Base-by-base conservation (phyloP, 768 basidiomycete species). In the Exsudoporus frostii region DNA sequence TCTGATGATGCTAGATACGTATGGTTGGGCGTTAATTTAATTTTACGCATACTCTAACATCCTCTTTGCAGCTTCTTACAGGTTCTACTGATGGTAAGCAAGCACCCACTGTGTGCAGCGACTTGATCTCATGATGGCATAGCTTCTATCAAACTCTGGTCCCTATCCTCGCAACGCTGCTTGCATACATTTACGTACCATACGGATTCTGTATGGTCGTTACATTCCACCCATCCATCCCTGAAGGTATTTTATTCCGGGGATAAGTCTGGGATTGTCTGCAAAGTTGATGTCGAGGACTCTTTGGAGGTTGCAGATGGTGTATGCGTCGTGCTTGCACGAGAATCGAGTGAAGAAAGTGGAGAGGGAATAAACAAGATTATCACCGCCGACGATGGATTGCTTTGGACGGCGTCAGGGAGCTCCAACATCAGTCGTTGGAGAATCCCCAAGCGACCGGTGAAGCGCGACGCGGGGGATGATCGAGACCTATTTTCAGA, bases 101-200 rank as follows among this genome's bases (percentile, higher is more conserved):
- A 27, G n/a, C 22, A n/a, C 19, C 33, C 24, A n/a, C 19, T 39
- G 10, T 20, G 7, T 49, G 48, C 15, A 46, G 7, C 39, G 24
- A 7, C 24, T 49, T 49, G 27, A 65, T 64, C 58, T 53, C 45
- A 62, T 54, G 6, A 51, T 29, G 55, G 48, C n/a, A 45, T 58
- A 76, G 74, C 91, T 10, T 92, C 92, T 4, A 82, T 92, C 69
- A 98, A 96, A 67, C 80, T 98, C 27, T 99, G 97, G 97, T 98
- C 95, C 1, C 77, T 98, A 17, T 72, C 80, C 1, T 83, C 91
- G 0, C 94, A 98, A 65, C 81, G 90, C 11, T 96, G 93, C 64
- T 73, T 99, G 15, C 94, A 99, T 64, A 98, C 96, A 2, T 99
- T 98, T 74, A 90, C 91, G 0, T 88, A 98, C 64, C 96, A 98